These are phyloP conservation scores for Agarophyton chilense DNA, from an alignment of 23 red algal species.

Conservation along the genomic window DNA sequence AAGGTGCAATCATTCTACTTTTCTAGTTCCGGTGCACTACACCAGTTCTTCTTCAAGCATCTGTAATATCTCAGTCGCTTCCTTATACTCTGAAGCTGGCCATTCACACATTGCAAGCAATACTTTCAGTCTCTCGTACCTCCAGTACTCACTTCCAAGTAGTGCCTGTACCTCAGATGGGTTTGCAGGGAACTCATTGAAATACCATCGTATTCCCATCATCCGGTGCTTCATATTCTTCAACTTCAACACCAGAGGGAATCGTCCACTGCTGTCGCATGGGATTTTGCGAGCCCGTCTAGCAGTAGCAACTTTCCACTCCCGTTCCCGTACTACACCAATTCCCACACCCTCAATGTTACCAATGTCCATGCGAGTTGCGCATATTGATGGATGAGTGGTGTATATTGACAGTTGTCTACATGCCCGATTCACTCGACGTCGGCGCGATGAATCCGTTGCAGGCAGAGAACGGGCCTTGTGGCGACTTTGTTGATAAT, in stretches of 20 bases:
- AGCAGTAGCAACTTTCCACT: neutral
- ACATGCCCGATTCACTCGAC: neutral
- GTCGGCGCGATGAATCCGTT: neutral
- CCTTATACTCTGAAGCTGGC: neutral
- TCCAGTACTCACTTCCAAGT: neutral
- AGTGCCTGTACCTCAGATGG: neutral
- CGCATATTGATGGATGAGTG: too few species aligned
- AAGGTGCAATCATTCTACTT: too few species aligned
- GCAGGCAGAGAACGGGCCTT: neutral
- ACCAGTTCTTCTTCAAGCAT: neutral
- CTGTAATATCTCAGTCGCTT: neutral
- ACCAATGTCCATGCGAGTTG: neutral
- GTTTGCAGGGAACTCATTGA: neutral
- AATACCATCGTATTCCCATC: neutral
- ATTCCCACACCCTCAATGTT: neutral
- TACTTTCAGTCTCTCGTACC: neutral
- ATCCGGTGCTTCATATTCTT: neutral
- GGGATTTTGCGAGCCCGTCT: neutral
- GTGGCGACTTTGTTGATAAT: neutral
- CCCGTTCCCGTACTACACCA: too few species aligned
- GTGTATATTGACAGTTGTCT: neutral
- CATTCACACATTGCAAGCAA: neutral
- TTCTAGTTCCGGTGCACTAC: neutral
- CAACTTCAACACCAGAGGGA: too few species aligned
- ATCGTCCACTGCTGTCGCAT: neutral